These are phyloP conservation scores for Magnaporthiopsis poae DNA, from an alignment of 2,329 filamentous ascomycete genomes.

Conservation along the genomic window DNA sequence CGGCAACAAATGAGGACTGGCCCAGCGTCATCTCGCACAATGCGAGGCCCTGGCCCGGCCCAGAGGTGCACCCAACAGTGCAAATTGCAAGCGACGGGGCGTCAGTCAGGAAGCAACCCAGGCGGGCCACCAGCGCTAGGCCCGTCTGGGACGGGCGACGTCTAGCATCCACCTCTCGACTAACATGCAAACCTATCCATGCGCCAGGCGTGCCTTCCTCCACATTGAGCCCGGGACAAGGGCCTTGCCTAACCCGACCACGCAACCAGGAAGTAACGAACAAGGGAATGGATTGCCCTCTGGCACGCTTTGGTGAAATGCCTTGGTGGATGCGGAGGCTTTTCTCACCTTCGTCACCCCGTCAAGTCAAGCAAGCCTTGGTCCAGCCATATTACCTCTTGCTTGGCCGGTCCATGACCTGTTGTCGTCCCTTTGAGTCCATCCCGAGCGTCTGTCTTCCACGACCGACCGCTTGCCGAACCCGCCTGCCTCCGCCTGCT, in stretches of 20 bases:
- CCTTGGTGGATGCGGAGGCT: slow-evolving; percentile 5
- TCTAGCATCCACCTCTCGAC: not conserved
- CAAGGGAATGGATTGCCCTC: slow-evolving; percentile 7
- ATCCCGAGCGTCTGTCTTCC: not conserved
- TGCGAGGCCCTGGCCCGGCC: not conserved
- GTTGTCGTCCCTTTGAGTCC: not conserved
- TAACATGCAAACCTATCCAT: not conserved
- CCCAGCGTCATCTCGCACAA: not conserved
- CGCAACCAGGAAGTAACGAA: slow-evolving; percentile 7
- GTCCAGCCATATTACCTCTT: not conserved
- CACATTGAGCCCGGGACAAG: slow-evolving; percentile 5
- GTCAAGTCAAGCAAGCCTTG: not conserved
- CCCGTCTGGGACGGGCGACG: not conserved
- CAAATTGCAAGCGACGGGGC: not conserved
- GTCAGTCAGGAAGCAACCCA: not conserved
- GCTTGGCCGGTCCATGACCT: not conserved
- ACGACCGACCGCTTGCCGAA: not conserved
- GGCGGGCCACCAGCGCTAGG: not conserved
- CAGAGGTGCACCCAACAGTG: not conserved
- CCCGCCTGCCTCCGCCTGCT: not conserved
- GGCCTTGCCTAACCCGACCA: slow-evolving; percentile 3
- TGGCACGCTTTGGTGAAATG: slow-evolving; percentile 5
- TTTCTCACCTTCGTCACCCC: slow-evolving; percentile 6
- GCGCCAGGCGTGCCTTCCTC: slow-evolving; percentile 4
- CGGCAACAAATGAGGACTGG: not conserved